These are phyloP conservation scores for Tetrahymena borealis DNA, from an alignment of 73 alveolate species.

Conservation along the genomic window DNA sequence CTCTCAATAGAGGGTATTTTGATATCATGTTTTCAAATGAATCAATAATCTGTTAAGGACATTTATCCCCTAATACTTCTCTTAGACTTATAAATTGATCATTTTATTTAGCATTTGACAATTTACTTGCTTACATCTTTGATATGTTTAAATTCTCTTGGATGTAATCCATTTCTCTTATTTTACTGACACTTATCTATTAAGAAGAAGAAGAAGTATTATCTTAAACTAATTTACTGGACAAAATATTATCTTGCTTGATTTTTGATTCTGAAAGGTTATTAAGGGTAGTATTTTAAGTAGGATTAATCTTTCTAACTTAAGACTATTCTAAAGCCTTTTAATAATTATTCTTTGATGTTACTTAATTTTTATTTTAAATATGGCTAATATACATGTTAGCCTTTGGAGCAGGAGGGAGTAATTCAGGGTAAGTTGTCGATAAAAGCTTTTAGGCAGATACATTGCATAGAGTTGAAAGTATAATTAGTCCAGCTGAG, in stretches of 20 bases:
- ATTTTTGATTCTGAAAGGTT: too few species aligned
- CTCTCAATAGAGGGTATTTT: background rate
- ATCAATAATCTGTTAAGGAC: background rate
- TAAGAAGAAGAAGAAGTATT: too few species aligned
- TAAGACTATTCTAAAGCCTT: too few species aligned
- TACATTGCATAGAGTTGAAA: background rate
- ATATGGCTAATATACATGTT: background rate
- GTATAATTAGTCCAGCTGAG: background rate
- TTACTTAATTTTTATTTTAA: background rate
- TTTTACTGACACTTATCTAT: too few species aligned
- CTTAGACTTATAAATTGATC: background rate
- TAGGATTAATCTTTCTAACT: too few species aligned
- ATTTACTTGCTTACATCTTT: too few species aligned
- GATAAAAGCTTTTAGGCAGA: background rate
- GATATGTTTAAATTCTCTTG: too few species aligned
- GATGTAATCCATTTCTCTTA: too few species aligned
- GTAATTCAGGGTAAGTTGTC: background rate
- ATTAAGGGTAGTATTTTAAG: too few species aligned
- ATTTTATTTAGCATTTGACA: too few species aligned
- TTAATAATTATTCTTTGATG: background rate
- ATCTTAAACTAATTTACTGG: too few species aligned
- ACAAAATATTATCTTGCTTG: too few species aligned
- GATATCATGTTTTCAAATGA: background rate
- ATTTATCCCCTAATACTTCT: background rate
- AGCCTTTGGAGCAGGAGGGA: background rate